Evolutionary conservation across 2,329 filamentous ascomycete species (phyloP).

Genomic region (Orbilia ellipsospora): DNA sequence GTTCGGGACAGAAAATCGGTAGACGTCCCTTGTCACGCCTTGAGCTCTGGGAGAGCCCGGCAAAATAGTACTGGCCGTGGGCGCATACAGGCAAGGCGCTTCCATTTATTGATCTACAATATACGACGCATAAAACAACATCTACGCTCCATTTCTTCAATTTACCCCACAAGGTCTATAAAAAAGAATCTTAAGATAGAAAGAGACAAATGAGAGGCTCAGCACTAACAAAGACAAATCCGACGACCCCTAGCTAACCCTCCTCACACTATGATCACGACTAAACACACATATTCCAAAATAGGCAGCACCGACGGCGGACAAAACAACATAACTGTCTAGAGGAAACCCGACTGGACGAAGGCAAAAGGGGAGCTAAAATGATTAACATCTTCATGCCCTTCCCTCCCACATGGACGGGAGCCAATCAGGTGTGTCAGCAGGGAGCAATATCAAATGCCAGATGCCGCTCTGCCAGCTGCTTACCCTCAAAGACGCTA

Average conservation of each 20-base stretch:
- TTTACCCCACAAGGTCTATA: slow-evolving; percentile 5
- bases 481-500: slow-evolving; percentile 28
- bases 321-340: slow-evolving; percentile 5
- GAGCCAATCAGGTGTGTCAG: slow-evolving; percentile 41
- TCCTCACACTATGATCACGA: background rate
- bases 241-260: slow-evolving; percentile 4
- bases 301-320: slow-evolving; percentile 30
- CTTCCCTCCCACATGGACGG: background rate
- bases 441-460: slow-evolving; percentile 27
- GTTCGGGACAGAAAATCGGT: background rate
- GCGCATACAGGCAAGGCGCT: background rate
- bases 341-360: slow-evolving; percentile 8
- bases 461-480: slow-evolving; percentile 36
- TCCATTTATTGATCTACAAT: slow-evolving; percentile 28
- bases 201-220: slow-evolving; percentile 19
- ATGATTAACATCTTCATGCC: slow-evolving; percentile 3
- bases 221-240: slow-evolving; percentile 26
- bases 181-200: slow-evolving; percentile 25
- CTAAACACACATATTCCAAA: slow-evolving; percentile 24
- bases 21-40: background rate
- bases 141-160: slow-evolving; percentile 17
- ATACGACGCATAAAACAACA: background rate
- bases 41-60: background rate
- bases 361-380: slow-evolving; percentile 19
- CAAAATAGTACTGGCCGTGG: too few relatives aligned